Percentiles rank a stretch among this genome's conserved stretches.
These are phyloP conservation scores for Pichia sp. DNA, from an alignment of 1,139 yeast genomes.

Conservation along the genomic window DNA sequence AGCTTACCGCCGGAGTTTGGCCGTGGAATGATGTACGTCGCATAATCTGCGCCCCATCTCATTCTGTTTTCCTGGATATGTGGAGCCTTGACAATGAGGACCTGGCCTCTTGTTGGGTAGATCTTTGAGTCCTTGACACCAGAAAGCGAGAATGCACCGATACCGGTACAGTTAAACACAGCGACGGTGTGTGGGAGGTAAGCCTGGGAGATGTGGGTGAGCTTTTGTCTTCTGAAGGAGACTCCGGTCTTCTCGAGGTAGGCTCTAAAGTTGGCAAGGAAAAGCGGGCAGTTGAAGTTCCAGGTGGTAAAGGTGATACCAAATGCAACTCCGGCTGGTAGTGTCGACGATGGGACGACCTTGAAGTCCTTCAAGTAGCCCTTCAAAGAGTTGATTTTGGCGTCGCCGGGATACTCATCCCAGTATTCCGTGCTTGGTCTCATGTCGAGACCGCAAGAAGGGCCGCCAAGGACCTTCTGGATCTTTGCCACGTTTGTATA, in stretches of 20 bases:
- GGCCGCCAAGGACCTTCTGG: constrained; percentile 48
- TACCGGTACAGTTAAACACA: constrained; percentile 68
- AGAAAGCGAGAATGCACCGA: constrained; percentile 53
- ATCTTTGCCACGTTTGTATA: constrained; percentile 45
- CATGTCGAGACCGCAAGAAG: constrained; percentile 52
- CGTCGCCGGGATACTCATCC: constrained; percentile 43
- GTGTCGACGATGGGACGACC: constrained; percentile 32
- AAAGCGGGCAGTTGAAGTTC: constrained; percentile 65
- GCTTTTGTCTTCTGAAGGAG: constrained; percentile 39
- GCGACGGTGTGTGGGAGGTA: constrained; percentile 38
- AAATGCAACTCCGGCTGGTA: constrained; percentile 46
- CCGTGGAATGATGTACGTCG: constrained; percentile 67
- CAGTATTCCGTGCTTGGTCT: constrained; percentile 52
- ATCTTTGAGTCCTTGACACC: constrained; percentile 54
- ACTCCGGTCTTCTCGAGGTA: constrained; percentile 47
- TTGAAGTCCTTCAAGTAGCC: constrained; percentile 44
- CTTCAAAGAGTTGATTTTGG: constrained; percentile 42
- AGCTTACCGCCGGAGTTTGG: constrained; percentile 59
- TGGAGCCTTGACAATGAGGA: constrained; percentile 57
- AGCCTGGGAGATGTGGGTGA: constrained; percentile 55
- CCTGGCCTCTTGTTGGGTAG: constrained; percentile 68
- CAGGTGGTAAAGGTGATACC: constrained; percentile 56
- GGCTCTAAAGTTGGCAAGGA: constrained; percentile 42
- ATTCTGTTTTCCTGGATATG: constrained; percentile 45
- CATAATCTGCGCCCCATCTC: constrained; percentile 50